Conservation (phyloP, 495 filamentous ascomycete species). For the Penicillium waksmanii region DNA sequence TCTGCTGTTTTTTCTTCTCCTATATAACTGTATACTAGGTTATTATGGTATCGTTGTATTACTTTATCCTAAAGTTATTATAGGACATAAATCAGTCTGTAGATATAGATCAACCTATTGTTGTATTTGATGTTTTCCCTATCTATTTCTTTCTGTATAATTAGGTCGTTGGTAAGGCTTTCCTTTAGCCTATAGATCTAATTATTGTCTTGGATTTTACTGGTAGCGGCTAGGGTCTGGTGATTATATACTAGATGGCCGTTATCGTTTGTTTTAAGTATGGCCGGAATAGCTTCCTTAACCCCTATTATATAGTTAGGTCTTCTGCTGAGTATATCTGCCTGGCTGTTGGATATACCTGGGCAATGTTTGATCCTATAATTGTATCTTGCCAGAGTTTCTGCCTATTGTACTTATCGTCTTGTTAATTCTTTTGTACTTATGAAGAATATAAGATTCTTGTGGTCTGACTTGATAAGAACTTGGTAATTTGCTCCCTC, state of each 20-base stretch:
- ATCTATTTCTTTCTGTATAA: not conserved
- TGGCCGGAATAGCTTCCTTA: slow-evolving; percentile 13
- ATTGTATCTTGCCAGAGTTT: slow-evolving; percentile 16
- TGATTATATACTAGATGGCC: slow-evolving; percentile 12
- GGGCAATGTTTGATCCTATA: slow-evolving; percentile 20
- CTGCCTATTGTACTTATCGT: slow-evolving; percentile 17
- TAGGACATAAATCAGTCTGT: slow-evolving; percentile 16
- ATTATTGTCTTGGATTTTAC: slow-evolving; percentile 6
- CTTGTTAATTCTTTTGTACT: slow-evolving; percentile 19
- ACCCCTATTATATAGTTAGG: slow-evolving; percentile 13
- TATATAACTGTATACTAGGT: slow-evolving; percentile 1
- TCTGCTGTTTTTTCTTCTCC: slow-evolving; percentile 15
- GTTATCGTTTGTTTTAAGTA: slow-evolving; percentile 15
- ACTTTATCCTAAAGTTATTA: slow-evolving; percentile 6
- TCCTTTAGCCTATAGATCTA: slow-evolving; percentile 1
- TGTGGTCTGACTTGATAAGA: slow-evolving; percentile 23
- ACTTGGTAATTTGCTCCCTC: slow-evolving; percentile 14
- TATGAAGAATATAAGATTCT: slow-evolving; percentile 26
- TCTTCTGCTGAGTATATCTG: slow-evolving; percentile 17
- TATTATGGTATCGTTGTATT: slow-evolving; percentile 15
- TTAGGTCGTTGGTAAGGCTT: slow-evolving; percentile 1
- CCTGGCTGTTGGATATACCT: slow-evolving; percentile 19
- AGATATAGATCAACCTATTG: slow-evolving; percentile 9
- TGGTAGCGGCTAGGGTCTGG: slow-evolving; percentile 5
- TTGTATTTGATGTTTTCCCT: not conserved